phyloP scores from a whole-genome alignment of 2,329 filamentous ascomycete genomes.

The Triangularia setosa region DNA sequence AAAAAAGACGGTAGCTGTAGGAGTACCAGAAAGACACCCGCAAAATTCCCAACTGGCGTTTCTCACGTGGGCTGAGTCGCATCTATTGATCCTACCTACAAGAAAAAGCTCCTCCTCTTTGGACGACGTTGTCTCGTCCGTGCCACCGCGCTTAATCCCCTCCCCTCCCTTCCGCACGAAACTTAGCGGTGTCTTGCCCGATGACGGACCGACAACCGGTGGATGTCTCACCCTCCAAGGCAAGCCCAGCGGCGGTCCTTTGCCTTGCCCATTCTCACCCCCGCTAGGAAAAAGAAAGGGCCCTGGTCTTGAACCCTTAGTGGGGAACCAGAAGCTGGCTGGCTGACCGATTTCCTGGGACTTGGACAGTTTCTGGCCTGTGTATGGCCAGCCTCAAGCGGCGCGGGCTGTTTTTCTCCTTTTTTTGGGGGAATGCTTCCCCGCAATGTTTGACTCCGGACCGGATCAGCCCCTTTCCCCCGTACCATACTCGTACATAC shows the following conservation, averaged over 20 bases:
- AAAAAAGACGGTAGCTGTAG: background rate
- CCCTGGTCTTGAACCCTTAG: background rate
- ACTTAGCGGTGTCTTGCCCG: constrained; percentile 4
- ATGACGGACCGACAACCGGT: background rate
- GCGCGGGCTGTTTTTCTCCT: background rate
- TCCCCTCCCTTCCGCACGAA: background rate
- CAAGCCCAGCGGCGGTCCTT: background rate
- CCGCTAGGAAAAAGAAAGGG: background rate
- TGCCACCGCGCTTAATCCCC: background rate
- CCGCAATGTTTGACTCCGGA: background rate
- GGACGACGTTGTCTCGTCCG: background rate
- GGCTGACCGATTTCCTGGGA: background rate
- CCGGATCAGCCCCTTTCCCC: background rate
- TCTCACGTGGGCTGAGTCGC: background rate
- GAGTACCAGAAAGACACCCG: background rate
- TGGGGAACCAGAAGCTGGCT: constrained; percentile 4
- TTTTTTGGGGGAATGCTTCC: background rate
- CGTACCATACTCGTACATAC: background rate
- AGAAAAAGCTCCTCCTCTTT: background rate
- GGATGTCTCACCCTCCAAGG: background rate
- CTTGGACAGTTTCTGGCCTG: background rate
- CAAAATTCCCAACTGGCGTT: background rate
- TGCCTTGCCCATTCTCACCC: background rate
- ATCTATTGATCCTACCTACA: background rate
- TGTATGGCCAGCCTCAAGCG: background rate